phyloP scores from a whole-genome alignment of 768 basidiomycete species.

The Dacryopinax spathularia region DNA sequence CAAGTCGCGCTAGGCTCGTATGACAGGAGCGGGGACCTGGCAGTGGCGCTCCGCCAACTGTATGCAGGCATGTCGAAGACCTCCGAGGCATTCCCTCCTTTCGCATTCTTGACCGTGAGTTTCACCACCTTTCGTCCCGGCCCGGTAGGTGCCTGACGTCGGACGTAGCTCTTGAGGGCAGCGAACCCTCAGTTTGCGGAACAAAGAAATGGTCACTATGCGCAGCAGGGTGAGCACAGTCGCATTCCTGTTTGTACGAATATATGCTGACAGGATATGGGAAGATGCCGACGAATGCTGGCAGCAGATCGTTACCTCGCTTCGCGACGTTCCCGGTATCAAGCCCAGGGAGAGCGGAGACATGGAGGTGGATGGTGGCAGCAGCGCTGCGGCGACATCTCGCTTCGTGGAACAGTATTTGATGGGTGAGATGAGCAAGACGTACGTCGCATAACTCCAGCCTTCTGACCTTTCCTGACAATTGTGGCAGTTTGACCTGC shows the following conservation, averaged over 20 bases:
- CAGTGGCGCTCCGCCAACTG: slow-evolving; percentile 47
- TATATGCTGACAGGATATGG: not conserved
- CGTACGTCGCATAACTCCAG: slow-evolving; percentile 29
- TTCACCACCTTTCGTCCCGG: not conserved
- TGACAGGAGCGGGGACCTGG: slow-evolving; percentile 27
- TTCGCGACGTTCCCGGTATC: slow-evolving; percentile 44
- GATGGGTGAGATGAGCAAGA: slow-evolving; percentile 61
- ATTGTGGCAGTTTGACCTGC: slow-evolving; percentile 48
- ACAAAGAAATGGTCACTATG: slow-evolving; percentile 37
- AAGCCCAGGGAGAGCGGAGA: slow-evolving; percentile 18
- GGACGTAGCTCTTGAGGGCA: slow-evolving; percentile 38
- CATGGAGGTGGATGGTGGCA: slow-evolving; percentile 14
- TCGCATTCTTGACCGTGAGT: slow-evolving; percentile 43
- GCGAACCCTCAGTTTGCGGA: slow-evolving; percentile 89
- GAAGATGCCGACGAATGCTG: slow-evolving; percentile 86
- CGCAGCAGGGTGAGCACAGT: slow-evolving; percentile 55
- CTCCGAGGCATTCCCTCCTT: slow-evolving; percentile 59
- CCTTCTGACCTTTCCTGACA: not conserved
- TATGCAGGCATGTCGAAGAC: slow-evolving; percentile 62
- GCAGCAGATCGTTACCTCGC: slow-evolving; percentile 52
- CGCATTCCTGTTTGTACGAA: not conserved
- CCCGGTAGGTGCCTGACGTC: not conserved
- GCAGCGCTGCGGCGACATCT: slow-evolving; percentile 17
- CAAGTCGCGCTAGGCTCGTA: slow-evolving; percentile 52
- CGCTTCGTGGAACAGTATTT: slow-evolving; percentile 71